Evolutionary conservation across 495 filamentous ascomycete genomes (phyloP).

Genomic region (Schizothecium vesticola): DNA sequence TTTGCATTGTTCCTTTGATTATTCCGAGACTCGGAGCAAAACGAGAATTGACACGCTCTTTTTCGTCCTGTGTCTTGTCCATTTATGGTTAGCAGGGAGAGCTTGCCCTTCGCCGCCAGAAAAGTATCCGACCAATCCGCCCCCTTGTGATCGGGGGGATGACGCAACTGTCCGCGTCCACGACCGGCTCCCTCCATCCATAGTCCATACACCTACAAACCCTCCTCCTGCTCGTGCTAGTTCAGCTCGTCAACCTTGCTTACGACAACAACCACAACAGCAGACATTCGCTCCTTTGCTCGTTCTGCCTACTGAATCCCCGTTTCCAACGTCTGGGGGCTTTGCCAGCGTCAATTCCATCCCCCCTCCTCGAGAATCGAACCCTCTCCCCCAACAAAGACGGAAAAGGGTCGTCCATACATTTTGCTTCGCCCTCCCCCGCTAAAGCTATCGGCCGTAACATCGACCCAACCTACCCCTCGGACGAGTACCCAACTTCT

Average conservation of each 20-base stretch:
- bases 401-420: not conserved
- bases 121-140: not conserved
- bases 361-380: not conserved
- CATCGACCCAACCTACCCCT: not conserved
- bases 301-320: not conserved
- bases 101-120: not conserved
- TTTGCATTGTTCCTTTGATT: not conserved
- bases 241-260: not conserved
- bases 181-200: not conserved
- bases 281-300: not conserved
- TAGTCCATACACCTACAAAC: too few species aligned
- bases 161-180: not conserved
- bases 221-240: not conserved
- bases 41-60: not conserved
- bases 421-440: not conserved
- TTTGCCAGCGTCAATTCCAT: not conserved
- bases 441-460: not conserved
- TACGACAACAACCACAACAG: not conserved
- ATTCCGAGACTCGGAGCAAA: not conserved
- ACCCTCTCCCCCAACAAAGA: not conserved
- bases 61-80: not conserved
- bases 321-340: not conserved
- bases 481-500: not conserved
- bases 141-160: not conserved
- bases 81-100: not conserved